These are phyloP conservation scores for Lentinula sp. DNA, from an alignment of 768 basidiomycete genomes.

Conservation along the genomic window DNA sequence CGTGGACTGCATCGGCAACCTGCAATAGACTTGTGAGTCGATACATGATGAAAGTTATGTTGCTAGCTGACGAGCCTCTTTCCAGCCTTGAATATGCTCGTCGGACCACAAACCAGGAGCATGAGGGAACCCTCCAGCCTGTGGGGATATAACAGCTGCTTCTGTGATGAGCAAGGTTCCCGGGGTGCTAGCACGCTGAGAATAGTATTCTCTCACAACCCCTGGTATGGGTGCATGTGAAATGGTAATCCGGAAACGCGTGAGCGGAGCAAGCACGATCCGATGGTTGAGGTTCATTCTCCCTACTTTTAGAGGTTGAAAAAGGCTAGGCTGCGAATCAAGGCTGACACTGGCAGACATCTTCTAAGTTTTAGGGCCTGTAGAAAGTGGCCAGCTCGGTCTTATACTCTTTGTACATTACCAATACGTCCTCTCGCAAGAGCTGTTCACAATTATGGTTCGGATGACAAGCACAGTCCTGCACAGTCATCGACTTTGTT, in stretches of 20 bases:
- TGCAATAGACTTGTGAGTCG: slow-evolving; percentile 1
- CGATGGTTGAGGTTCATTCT: slow-evolving; percentile 24
- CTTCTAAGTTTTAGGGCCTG: background rate
- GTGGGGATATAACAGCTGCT: slow-evolving; percentile 30
- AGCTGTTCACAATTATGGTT: too few relatives aligned
- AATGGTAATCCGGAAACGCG: slow-evolving; percentile 20
- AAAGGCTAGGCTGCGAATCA: slow-evolving; percentile 13
- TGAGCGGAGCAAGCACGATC: slow-evolving; percentile 30
- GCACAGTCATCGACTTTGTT: background rate
- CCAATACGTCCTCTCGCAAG: background rate
- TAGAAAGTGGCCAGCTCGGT: background rate
- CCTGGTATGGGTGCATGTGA: slow-evolving; percentile 21
- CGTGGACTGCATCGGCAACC: slow-evolving; percentile 36
- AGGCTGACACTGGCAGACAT: background rate
- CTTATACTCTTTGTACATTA: background rate
- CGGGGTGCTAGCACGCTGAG: slow-evolving; percentile 26
- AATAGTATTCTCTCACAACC: slow-evolving; percentile 28
- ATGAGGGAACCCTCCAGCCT: slow-evolving; percentile 23
- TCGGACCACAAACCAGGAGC: slow-evolving; percentile 45
- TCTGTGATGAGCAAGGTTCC: slow-evolving; percentile 42
- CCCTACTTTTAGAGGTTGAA: slow-evolving; percentile 26
- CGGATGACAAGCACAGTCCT: too few relatives aligned
- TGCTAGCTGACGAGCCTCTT: slow-evolving; percentile 22
- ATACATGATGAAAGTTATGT: background rate
- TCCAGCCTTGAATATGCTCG: slow-evolving; percentile 51